phyloP scores from a whole-genome alignment of 1,284 basidiomycete genomes.

The Moesziomyces antarcticus region DNA sequence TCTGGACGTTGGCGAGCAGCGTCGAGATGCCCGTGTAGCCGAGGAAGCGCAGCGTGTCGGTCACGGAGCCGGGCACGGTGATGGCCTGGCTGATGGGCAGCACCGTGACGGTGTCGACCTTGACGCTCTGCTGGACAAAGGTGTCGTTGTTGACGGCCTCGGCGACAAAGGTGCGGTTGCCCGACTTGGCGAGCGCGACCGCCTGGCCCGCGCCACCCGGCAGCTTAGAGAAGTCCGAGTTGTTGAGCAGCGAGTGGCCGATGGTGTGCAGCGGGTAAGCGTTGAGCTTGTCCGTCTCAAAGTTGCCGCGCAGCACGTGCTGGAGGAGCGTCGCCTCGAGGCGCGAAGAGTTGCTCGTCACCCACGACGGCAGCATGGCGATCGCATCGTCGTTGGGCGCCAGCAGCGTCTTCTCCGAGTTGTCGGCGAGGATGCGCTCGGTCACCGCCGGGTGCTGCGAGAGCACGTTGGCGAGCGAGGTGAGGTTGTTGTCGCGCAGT shows the following conservation, averaged over 20 bases:
- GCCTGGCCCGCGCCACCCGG: constrained; percentile 56
- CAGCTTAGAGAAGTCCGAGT: constrained; percentile 22
- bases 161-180: constrained; percentile 20
- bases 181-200: constrained; percentile 40
- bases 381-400: constrained; percentile 52
- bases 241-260: constrained; percentile 50
- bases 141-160: constrained; percentile 53
- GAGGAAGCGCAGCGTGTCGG: constrained; percentile 42
- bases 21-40: constrained; percentile 27
- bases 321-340: constrained; percentile 51
- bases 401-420: constrained; percentile 38
- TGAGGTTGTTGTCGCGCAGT: constrained; percentile 46
- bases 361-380: constrained; percentile 35
- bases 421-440: constrained; percentile 43
- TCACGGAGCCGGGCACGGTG: constrained; percentile 49
- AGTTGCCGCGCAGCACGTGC: constrained; percentile 48
- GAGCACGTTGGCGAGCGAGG: constrained; percentile 42
- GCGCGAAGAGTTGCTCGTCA: constrained; percentile 43
- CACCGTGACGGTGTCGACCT: constrained; percentile 41
- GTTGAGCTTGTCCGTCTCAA: constrained; percentile 32
- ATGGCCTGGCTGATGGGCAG: constrained; percentile 50
- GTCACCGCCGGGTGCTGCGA: constrained; percentile 41
- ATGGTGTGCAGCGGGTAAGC: constrained; percentile 48
- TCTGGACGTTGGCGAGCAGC: constrained; percentile 27
- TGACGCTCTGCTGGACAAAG: constrained; percentile 10